phyloP scores from a whole-genome alignment of 805 yeast species.

The Yamadazyma nakazawae region DNA sequence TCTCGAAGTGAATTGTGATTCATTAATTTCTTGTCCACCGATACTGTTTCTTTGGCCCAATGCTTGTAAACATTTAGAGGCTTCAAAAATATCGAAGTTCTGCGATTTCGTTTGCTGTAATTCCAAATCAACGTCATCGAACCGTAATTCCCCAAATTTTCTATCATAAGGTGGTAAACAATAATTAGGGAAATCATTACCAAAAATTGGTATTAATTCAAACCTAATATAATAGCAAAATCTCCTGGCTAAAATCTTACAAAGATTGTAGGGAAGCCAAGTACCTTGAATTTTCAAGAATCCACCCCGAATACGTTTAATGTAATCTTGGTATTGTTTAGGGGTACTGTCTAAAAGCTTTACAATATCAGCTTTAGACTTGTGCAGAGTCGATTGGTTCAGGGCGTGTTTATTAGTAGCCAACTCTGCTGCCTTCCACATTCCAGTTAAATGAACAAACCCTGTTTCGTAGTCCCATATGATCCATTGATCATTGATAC shows the following conservation, averaged over 20 bases:
- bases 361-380: conserved; percentile 70
- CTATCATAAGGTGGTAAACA: conserved; percentile 58
- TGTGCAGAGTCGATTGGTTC: conserved; percentile 11
- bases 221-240: conserved; percentile 78
- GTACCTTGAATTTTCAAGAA: conserved; percentile 91
- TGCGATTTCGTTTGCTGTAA: background rate
- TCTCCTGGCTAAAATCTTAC: conserved; percentile 62
- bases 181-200: conserved; percentile 57
- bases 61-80: conserved; percentile 35
- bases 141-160: conserved; percentile 62
- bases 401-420: conserved; percentile 10
- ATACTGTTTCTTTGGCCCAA: conserved; percentile 9
- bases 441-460: conserved; percentile 80
- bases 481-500: conserved; percentile 65
- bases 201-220: conserved; percentile 77
- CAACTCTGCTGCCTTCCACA: conserved; percentile 62
- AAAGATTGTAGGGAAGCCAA: conserved; percentile 77
- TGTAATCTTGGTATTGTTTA: conserved; percentile 52
- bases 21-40: background rate
- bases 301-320: conserved; percentile 84
- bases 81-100: conserved; percentile 31
- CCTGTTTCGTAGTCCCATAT: conserved; percentile 88
- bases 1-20: background rate
- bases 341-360: conserved; percentile 66
- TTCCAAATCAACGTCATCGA: conserved; percentile 28